Evolutionary conservation across 2,329 filamentous ascomycete species (phyloP), one percentile per base, ranked within the genome.

Genomic region (Clarireedia sp.): DNA sequence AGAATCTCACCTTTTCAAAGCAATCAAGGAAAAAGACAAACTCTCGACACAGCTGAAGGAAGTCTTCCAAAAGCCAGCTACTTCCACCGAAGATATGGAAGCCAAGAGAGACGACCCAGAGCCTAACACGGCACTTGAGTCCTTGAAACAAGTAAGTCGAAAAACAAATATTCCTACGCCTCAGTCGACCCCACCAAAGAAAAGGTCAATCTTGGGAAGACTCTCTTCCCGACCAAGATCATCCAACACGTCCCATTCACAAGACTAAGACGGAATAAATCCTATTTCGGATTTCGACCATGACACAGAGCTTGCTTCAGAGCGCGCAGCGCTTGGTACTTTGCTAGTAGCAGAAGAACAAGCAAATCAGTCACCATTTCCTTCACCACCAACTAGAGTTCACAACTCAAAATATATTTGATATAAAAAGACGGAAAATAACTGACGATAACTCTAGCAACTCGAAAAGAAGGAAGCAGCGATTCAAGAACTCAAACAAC

Each of bases 11-110:
- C 74, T 85, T 23, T 75, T 85, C 61, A 75, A 81, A 41, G 77
- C 79, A 45, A 73, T 85, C 17, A 72, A 85, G 46, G 75, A 78
- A 59, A 84, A 84, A 66, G 81, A 85, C 58, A 78, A 78, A 67
- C 71, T 83, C 53, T 75, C 78, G 54, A 79, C 79, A 66, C 74
- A 80, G 56, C 69, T 76, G 37, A 78, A 54, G 23, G 48, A 12
- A 33, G 33, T 56, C 26, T 51, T 55, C 17, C 29, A 57, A 14
- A 58, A 58, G 33, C 61, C 61, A 51, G 33, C 38, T 48, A 49
- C 40, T 38, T 26, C 49, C 14, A 36, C 33, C 7, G 45, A 40
- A 37, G 46, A 40, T 14, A 21, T 33, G 19, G 58, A 50, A 50
- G 41, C 33, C 36, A 21, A 43, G 29, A 57, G 51, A 48, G 48